phyloP scores from a whole-genome alignment of 2,329 filamentous ascomycete species.

The Coleophoma crateriformis region DNA sequence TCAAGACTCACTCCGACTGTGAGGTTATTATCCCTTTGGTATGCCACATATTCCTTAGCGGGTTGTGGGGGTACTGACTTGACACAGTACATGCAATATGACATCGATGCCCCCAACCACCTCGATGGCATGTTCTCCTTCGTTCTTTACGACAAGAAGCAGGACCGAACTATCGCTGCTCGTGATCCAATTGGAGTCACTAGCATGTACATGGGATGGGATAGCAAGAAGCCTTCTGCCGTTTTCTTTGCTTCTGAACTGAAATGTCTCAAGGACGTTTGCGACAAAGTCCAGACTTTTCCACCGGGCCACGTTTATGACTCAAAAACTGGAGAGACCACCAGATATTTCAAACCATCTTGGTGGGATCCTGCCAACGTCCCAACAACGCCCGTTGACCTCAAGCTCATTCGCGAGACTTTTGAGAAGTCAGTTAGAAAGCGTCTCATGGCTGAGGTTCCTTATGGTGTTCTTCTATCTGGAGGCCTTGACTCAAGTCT shows the following conservation, averaged over 20 bases:
- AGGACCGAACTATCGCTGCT: constrained; percentile 88
- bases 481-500: constrained; percentile 94
- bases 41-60: constrained; percentile 29
- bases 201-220: constrained; percentile 94
- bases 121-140: constrained; percentile 99
- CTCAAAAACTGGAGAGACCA: constrained; percentile 80
- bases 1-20: constrained; percentile 98
- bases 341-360: constrained; percentile 82
- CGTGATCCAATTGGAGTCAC: constrained; percentile 96
- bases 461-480: constrained; percentile 92
- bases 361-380: constrained; percentile 86
- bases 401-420: constrained; percentile 73
- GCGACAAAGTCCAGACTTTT: constrained; percentile 92
- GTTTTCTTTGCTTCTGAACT: constrained; percentile 97
- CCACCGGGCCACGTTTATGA: constrained; percentile 95
- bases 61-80: too few relatives aligned
- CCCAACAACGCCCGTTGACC: constrained; percentile 75
- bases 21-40: constrained; percentile 98
- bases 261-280: constrained; percentile 88
- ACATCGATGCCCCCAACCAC: constrained; percentile 83
- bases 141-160: constrained; percentile 92
- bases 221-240: constrained; percentile 73
- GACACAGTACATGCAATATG: constrained; percentile 80
- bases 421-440: constrained; percentile 92
- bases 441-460: constrained; percentile 97